Evolutionary conservation across 768 basidiomycete genomes (phyloP).

Genomic region (Hypholoma sublateritium): DNA sequence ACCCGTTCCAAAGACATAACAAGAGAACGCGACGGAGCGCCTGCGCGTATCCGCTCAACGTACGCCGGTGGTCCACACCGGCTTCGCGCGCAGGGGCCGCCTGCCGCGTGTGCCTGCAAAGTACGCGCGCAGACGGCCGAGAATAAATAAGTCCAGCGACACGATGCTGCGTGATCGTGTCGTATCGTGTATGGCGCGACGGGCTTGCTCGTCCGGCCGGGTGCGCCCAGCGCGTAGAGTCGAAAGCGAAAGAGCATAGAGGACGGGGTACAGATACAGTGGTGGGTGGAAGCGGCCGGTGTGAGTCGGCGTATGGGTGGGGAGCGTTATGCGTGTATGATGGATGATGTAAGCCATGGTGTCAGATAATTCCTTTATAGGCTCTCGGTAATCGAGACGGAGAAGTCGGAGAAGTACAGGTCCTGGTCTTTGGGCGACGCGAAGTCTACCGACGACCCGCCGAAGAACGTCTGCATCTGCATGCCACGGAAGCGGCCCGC

Average conservation of each 20-base stretch:
- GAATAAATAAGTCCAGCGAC: neutral
- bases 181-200: neutral
- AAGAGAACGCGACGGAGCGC: too few species aligned
- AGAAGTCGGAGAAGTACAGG: conserved; percentile 70
- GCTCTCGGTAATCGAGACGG: conserved; percentile 54
- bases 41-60: too few species aligned
- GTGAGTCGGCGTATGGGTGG: neutral
- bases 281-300: neutral
- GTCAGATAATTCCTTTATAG: conserved; percentile 7
- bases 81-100: too few species aligned
- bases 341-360: neutral
- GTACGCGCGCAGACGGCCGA: neutral
- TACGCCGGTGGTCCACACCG: too few species aligned
- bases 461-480: conserved; percentile 81
- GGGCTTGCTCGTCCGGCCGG: neutral
- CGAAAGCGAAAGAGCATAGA: neutral
- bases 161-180: neutral
- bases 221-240: neutral
- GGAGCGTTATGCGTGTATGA: too few species aligned
- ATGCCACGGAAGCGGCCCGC: conserved; percentile 61
- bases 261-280: conserved; percentile 12
- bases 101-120: neutral
- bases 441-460: conserved; percentile 35
- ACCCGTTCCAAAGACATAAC: too few species aligned
- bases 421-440: conserved; percentile 63